Conservation (phyloP, 345 rosid species). For the Heritiera fomes region DNA sequence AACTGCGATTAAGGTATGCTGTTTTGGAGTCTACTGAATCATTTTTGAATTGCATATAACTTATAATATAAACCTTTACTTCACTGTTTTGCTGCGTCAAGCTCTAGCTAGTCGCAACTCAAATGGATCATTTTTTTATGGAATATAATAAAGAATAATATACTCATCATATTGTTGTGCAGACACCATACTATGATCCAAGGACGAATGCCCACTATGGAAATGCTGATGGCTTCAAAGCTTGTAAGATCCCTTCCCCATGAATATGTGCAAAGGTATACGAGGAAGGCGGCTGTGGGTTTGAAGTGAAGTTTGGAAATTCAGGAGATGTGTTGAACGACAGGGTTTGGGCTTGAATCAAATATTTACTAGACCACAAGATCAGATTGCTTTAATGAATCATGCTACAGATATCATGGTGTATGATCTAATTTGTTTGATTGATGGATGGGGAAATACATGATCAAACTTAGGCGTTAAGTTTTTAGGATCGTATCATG, state of each 20-base stretch:
- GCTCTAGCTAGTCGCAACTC: neutral
- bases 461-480: too few species aligned
- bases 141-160: neutral
- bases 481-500: too few species aligned
- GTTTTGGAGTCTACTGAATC: neutral
- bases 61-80: neutral
- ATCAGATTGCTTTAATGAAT: too few species aligned
- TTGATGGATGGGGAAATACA: too few species aligned
- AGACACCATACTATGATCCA: conserved; percentile 89
- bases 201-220: conserved; percentile 81
- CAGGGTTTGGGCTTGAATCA: too few species aligned
- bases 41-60: neutral
- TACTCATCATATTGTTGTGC: conserved; percentile 17
- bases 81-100: neutral
- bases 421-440: too few species aligned
- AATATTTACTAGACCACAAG: too few species aligned
- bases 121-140: conserved; percentile 2
- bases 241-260: conserved; percentile 44
- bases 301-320: neutral
- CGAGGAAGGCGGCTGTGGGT: conserved; percentile 57
- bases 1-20: neutral
- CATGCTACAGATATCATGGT: too few species aligned
- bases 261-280: conserved; percentile 79
- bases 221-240: conserved; percentile 62
- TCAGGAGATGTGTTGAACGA: too few species aligned